Evolutionary conservation across 106 monocot genomes (phyloP).

Genomic region (Agapanthus africanus): DNA sequence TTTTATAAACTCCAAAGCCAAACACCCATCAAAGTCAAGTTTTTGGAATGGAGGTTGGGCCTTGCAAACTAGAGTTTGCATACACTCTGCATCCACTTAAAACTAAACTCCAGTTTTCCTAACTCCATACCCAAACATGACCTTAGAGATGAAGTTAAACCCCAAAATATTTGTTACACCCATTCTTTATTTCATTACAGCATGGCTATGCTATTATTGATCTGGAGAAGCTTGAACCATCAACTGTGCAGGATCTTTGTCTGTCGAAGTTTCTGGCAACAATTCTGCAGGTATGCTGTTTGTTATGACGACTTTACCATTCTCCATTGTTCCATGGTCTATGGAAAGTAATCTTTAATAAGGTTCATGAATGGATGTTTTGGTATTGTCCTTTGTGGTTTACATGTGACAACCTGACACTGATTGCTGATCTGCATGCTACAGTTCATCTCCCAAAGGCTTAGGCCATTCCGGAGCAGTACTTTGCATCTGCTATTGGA

Average conservation of each 20-base stretch:
- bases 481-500: conserved; percentile 44
- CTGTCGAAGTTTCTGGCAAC: conserved; percentile 59
- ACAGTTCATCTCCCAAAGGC: conserved; percentile 92
- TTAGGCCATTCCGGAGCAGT: conserved; percentile 74
- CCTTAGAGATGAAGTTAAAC: no score
- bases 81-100: no score
- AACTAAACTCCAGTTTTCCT: no score
- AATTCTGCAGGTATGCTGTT: conserved; percentile 62
- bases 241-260: conserved; percentile 54
- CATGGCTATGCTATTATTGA: conserved; percentile 81
- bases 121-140: no score
- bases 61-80: no score
- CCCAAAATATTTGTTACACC: not conserved
- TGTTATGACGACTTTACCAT: not conserved
- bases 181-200: conserved; percentile 34
- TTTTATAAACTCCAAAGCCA: no score
- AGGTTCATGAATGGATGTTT: not conserved
- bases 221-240: conserved; percentile 68
- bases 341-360: not conserved
- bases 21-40: no score
- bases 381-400: not conserved
- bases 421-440: conserved; percentile 17
- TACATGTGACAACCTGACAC: not conserved
- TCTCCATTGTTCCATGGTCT: not conserved
- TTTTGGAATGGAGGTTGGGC: no score